phyloP scores from a whole-genome alignment of 1,284 basidiomycete genomes.

The Austropuccinia psidii region DNA sequence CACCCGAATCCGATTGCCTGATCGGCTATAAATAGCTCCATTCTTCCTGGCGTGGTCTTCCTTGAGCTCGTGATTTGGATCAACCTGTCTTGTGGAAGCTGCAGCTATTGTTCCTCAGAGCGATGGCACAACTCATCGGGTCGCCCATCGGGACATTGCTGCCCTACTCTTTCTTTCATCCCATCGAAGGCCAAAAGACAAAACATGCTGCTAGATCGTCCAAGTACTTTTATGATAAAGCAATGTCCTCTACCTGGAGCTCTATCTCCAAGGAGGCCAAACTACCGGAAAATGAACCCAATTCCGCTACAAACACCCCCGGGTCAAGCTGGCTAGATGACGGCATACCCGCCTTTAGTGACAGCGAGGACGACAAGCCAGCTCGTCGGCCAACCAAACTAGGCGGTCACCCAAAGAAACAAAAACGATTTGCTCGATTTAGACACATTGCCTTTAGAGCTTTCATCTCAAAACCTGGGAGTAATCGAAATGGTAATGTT shows the following conservation, averaged over 20 bases:
- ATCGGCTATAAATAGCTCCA: too few species aligned
- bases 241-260: background rate
- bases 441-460: background rate
- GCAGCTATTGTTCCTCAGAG: too few species aligned
- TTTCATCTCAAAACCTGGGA: constrained; percentile 2
- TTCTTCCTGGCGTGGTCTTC: too few species aligned
- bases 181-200: too few species aligned
- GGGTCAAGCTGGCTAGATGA: background rate
- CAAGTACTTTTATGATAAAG: background rate
- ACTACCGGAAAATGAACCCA: too few species aligned
- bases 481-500: too few species aligned
- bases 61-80: too few species aligned
- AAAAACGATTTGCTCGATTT: constrained; percentile 4
- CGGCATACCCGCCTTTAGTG: background rate
- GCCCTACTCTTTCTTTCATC: too few species aligned
- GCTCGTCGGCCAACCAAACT: background rate
- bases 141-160: too few species aligned
- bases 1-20: too few species aligned
- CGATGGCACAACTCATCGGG: too few species aligned
- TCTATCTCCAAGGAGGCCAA: background rate
- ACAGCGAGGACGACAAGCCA: background rate
- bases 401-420: background rate
- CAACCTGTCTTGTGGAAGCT: too few species aligned
- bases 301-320: background rate
- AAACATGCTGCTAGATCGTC: background rate